Evolutionary conservation across 805 yeast genomes (phyloP).

Genomic region (Candida quercuum): DNA sequence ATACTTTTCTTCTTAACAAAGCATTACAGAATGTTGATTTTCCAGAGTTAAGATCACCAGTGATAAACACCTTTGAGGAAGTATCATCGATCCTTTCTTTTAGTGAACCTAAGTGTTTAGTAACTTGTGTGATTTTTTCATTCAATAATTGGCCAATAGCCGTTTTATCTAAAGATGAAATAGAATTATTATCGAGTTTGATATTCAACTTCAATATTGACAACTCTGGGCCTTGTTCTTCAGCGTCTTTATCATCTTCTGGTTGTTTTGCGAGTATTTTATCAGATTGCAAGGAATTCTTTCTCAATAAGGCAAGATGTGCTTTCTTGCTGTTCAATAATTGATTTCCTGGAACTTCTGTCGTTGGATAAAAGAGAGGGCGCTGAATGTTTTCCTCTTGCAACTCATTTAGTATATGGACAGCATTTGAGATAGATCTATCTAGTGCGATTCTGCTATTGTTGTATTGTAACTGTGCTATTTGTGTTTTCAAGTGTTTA

Average conservation of each 20-base stretch:
- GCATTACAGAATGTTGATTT: conserved; percentile 96
- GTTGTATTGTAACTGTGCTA: conserved; percentile 73
- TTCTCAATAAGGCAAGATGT: conserved; percentile 46
- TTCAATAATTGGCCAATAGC: conserved; percentile 68
- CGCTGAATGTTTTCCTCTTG: conserved; percentile 50
- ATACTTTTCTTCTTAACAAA: conserved; percentile 61
- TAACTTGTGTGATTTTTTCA: conserved; percentile 58
- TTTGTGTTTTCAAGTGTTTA: conserved; percentile 43
- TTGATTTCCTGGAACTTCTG: conserved; percentile 19
- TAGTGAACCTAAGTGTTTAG: conserved; percentile 63
- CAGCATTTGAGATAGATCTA: conserved; percentile 50
- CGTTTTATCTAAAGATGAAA: conserved; percentile 56
- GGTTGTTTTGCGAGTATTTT: conserved; percentile 14
- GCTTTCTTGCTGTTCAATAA: conserved; percentile 44
- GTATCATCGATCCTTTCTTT: conserved; percentile 86
- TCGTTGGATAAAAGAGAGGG: conserved; percentile 59
- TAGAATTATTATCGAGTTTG: conserved; percentile 42
- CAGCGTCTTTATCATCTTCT: conserved; percentile 16
- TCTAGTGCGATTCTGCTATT: conserved; percentile 62
- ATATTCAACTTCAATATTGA: conserved; percentile 59
- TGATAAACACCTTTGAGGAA: conserved; percentile 87
- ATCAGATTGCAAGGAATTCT: conserved; percentile 26
- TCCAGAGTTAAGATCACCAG: conserved; percentile 97
- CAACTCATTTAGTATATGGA: conserved; percentile 45
- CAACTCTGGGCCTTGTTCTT: conserved; percentile 35